Evolutionary conservation across 2,329 filamentous ascomycete species (phyloP).

Genomic region (Colletotrichum cereale): DNA sequence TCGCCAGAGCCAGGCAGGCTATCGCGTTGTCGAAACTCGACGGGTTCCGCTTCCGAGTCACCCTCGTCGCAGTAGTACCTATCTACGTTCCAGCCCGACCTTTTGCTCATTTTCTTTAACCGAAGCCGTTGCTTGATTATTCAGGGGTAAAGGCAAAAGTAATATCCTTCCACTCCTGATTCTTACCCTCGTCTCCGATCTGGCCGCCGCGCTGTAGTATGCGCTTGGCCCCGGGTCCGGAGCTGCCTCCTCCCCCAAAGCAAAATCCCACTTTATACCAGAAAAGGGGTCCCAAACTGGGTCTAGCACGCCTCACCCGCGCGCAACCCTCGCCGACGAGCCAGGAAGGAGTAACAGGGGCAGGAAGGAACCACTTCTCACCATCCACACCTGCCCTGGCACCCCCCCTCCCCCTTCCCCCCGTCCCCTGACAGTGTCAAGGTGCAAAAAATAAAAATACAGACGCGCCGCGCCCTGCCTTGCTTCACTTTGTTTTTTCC

Average conservation of each 20-base stretch:
- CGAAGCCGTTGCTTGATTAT: slow-evolving; percentile 49
- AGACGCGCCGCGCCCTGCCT: slow-evolving; percentile 57
- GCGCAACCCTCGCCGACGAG: slow-evolving; percentile 59
- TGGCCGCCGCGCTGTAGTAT: slow-evolving; percentile 40
- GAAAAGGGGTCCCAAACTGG: slow-evolving; percentile 49
- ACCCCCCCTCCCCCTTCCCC: slow-evolving; percentile 45
- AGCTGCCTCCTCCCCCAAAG: slow-evolving; percentile 21
- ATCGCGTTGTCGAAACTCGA: slow-evolving; percentile 50
- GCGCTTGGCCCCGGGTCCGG: slow-evolving; percentile 22
- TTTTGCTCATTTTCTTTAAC: slow-evolving; percentile 24
- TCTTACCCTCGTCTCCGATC: slow-evolving; percentile 38
- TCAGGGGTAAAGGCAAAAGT: slow-evolving; percentile 47
- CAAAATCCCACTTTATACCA: slow-evolving; percentile 41
- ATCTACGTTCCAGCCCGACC: slow-evolving; percentile 13
- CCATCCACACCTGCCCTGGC: slow-evolving; percentile 47
- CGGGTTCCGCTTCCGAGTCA: slow-evolving; percentile 52
- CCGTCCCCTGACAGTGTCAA: slow-evolving; percentile 61
- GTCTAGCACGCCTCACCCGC: slow-evolving; percentile 63
- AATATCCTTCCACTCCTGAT: slow-evolving; percentile 25
- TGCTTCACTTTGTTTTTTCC: slow-evolving; percentile 52
- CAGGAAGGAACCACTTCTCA: slow-evolving; percentile 22
- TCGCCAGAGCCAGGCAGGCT: slow-evolving; percentile 21
- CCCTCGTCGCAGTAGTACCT: slow-evolving; percentile 34
- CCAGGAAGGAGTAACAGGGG: slow-evolving; percentile 50
- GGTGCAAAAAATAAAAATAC: slow-evolving; percentile 62